Evolutionary conservation across 1,284 basidiomycete genomes (phyloP), one percentile per base, ranked within the genome.

Genomic region (Cronartium ribicola): DNA sequence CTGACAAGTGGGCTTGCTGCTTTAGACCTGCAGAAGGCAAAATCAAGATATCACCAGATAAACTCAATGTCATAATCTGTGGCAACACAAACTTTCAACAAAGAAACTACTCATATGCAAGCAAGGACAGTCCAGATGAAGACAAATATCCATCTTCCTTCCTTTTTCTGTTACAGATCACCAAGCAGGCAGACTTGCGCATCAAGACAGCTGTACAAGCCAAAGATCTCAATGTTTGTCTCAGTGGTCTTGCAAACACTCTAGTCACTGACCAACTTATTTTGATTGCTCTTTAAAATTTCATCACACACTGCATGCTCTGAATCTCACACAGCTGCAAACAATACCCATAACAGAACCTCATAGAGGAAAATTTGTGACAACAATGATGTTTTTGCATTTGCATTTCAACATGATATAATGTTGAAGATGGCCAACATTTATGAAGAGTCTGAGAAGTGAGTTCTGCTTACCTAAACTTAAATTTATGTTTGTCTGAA

Each of bases 251-350:
- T n/a, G n/a, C 11, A 13, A 51, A 51, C 17, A 46, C 44, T 46
- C 10, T 17, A 51, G 4, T 13, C 5, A 13, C 48, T 51, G 10
- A 51, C 20, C 48, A n/a, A n/a, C n/a, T n/a, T n/a, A n/a, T 11
- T 51, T 51, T 51, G 48, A 8, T 51, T 17, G 14, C 4, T 51
- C 14, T 13, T 3, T 51, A 5, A 13, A 4, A 13, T 51, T 20
- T 5, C 20, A 17, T 20, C 11, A 3, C 10, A 51, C 14, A 51
- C 48, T 51, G 48, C 48, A 17, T 66, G 64, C 46, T 20, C 43
- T 22, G 64, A 66, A 5, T 66, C 64, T 44, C 64, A 66, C 64
- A 66, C 41, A 44, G 64, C 64, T 4, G 64, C 64, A 5, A 66
- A 46, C 41, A 44, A 66, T 22, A 66, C 41, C 13, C 64, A 22